Evolutionary conservation across 495 filamentous ascomycete genomes (phyloP), one percentile per base, ranked within the genome.

Genomic region (Niebla homalea): DNA sequence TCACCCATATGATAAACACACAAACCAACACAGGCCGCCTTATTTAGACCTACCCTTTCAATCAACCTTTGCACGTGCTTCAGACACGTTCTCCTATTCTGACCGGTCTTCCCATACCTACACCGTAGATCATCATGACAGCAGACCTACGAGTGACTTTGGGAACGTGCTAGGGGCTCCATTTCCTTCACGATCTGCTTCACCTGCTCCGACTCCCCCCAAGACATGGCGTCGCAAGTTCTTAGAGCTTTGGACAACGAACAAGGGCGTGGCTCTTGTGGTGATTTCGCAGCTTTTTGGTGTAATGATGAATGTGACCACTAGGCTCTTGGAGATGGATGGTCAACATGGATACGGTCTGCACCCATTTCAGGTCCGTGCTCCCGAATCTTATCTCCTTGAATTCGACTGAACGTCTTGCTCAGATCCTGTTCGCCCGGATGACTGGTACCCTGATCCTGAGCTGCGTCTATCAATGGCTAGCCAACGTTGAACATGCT

Each of bases 291-390:
- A 95, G 67, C 67, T 93, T 35, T 96, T 95, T 57, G 89, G 84
- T 0, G 81, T 83, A 0, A 64, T 86, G 41, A 98, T 98, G 92
- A 93, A 90, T 62, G 74, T 93, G 7, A 77, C 81, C 21, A 86
- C 88, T 0, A 74, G 90, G 36, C 60, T 93, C 2, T 67, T 96
- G 40, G 88, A 93, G 60, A 71, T 82, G 4, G 76, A 84, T 50
- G 87, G 77, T 29, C 68, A 69, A 43, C 52, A 70, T 57, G 74
- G 81, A 19, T 70, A 81, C 25, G 79, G 74, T 0, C 81, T 92
- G 71, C 78, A 93, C 68, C 86, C 90, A 10, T 83, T 94, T 58
- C 90, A 94, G 67, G 77, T 79, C 65, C 23, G n/a, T n/a, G 36
- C 25, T 23, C 39, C 48, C 38, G 20, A 20, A 20, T 12, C 29